A percentile compares a stretch with the other conserved stretches of the same genome.
These are phyloP conservation scores for Cornus suecica DNA, from an alignment of 148 eudicot genomes.

Conservation along the genomic window DNA sequence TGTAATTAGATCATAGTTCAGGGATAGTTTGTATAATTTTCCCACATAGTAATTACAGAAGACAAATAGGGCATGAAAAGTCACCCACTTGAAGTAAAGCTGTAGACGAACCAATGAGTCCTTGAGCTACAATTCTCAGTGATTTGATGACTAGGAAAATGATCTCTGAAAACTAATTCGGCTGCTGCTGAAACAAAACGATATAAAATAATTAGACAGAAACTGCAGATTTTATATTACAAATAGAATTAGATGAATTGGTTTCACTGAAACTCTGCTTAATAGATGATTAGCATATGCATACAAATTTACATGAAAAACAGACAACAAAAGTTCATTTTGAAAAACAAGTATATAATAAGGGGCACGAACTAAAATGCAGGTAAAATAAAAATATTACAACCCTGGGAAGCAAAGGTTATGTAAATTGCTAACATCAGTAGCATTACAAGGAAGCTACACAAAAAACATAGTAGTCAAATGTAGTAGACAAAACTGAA, in stretches of 20 bases:
- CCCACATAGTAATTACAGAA: not conserved
- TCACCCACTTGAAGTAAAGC: not conserved
- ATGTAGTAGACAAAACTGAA: not conserved
- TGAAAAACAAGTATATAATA: no score
- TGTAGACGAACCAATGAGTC: not conserved
- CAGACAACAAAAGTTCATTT: not conserved
- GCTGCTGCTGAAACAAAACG: constrained; percentile 22
- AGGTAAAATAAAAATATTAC: no score
- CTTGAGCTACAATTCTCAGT: constrained; percentile 4
- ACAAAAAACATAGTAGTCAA: not conserved
- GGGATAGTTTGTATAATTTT: no score
- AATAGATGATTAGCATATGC: not conserved
- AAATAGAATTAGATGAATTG: not conserved
- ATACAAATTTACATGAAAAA: not conserved
- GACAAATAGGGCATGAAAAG: not conserved
- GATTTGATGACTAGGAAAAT: not conserved
- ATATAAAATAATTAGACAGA: not conserved
- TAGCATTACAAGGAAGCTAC: no score
- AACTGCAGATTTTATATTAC: not conserved
- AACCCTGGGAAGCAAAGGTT: not conserved
- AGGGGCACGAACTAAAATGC: no score
- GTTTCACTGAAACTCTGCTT: not conserved
- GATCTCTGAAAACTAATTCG: constrained; percentile 11
- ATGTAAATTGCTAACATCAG: not conserved
- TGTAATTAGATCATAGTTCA: no score